phyloP scores from a whole-genome alignment of 2,329 filamentous ascomycete species.

The Pseudodiploospora longispora region DNA sequence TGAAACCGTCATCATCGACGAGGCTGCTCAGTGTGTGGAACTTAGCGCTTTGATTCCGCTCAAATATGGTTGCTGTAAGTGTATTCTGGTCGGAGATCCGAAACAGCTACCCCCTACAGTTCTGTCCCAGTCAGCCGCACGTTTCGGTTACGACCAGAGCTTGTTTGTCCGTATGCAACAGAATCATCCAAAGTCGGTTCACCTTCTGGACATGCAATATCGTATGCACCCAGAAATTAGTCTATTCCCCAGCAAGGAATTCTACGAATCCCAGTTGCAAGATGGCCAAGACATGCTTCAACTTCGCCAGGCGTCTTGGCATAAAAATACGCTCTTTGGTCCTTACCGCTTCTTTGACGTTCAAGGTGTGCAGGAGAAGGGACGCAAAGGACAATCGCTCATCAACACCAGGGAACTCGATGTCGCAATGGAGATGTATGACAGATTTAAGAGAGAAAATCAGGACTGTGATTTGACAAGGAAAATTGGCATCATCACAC shows the following conservation, averaged over 20 bases:
- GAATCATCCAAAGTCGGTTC: conserved; percentile 79
- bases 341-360: conserved; percentile 98
- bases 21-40: conserved; percentile 96
- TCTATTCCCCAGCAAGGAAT: conserved; percentile 77
- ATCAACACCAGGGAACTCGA: conserved; percentile 83
- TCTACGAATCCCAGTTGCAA: conserved; percentile 81
- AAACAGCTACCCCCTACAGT: conserved; percentile 96
- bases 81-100: conserved; percentile 93
- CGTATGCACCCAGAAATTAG: conserved; percentile 99
- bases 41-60: conserved; percentile 91
- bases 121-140: conserved; percentile 83
- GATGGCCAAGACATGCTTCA: conserved; percentile 78
- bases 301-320: conserved; percentile 76
- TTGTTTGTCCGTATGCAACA: conserved; percentile 97
- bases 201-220: conserved; percentile 95
- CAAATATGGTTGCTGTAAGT: conserved; percentile 95
- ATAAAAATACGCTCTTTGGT: conserved; percentile 68
- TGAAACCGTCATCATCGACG: conserved; percentile 96
- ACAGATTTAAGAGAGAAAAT: conserved; percentile 69
- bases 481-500: conserved; percentile 95
- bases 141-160: conserved; percentile 94
- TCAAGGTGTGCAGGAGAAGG: conserved; percentile 73
- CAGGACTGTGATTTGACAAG: conserved; percentile 59
- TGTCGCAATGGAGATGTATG: conserved; percentile 77
- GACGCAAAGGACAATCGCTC: conserved; percentile 78